phyloP scores from a whole-genome alignment of 2,329 filamentous ascomycete genomes.

The Aspergillus aculeatinus region DNA sequence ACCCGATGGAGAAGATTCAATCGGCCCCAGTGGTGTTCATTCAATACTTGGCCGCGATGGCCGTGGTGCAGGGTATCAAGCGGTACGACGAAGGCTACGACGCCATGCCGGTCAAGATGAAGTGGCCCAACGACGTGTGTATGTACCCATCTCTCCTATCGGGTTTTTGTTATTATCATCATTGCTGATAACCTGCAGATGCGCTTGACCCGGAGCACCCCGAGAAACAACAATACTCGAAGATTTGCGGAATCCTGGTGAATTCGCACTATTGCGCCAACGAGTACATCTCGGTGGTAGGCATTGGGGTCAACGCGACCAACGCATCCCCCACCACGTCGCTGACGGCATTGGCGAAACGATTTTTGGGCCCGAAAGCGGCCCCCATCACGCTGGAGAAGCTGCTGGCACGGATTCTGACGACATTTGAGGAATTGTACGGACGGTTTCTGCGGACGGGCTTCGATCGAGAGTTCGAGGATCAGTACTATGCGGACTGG shows the following conservation, averaged over 20 bases:
- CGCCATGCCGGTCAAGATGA: constrained; percentile 76
- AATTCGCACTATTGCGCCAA: constrained; percentile 78
- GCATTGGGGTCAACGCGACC: constrained; percentile 80
- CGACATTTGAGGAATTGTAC: constrained; percentile 76
- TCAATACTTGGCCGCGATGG: constrained; percentile 88
- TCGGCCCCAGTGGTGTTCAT: constrained; percentile 84
- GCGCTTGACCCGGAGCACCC: constrained; percentile 63
- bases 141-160: constrained; percentile 28
- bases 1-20: constrained; percentile 69
- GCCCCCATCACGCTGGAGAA: constrained; percentile 69
- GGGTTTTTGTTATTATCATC: background rate
- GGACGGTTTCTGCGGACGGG: constrained; percentile 70
- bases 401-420: constrained; percentile 77
- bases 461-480: constrained; percentile 71
- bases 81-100: constrained; percentile 75
- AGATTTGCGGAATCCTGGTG: constrained; percentile 89
- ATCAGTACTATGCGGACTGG: constrained; percentile 79
- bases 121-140: constrained; percentile 98
- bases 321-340: constrained; percentile 86
- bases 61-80: constrained; percentile 79
- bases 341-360: constrained; percentile 67
- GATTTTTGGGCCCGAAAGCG: constrained; percentile 43
- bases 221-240: constrained; percentile 63
- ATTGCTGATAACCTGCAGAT: constrained; percentile 46
- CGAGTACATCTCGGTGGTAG: constrained; percentile 80